Percentiles rank a stretch among this genome's conserved stretches.
Conservation (phyloP, 1,284 basidiomycete species). For the Tausonia pullulans region DNA sequence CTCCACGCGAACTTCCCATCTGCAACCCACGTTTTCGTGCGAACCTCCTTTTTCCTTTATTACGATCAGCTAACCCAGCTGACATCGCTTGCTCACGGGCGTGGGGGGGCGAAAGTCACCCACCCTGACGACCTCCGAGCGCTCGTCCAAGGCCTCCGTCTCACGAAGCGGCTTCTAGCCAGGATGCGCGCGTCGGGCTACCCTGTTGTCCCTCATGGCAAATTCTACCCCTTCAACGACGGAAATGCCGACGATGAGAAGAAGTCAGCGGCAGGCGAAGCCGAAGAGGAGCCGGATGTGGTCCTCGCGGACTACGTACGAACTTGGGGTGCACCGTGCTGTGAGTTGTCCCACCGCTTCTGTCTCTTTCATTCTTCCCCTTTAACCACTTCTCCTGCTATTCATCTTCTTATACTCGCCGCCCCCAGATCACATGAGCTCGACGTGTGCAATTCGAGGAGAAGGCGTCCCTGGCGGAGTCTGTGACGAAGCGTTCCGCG, state of each 20-base stretch:
- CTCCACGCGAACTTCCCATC: not conserved
- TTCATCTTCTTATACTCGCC: not conserved
- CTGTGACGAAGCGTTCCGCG: constrained; percentile 10
- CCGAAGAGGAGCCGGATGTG: constrained; percentile 1
- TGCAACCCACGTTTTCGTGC: constrained; percentile 12
- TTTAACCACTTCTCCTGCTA: not conserved
- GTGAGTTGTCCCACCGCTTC: not conserved
- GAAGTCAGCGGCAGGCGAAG: not conserved
- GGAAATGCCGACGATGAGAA: not conserved
- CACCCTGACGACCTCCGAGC: constrained; percentile 5
- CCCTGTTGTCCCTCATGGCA: constrained; percentile 8
- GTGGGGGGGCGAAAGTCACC: not conserved
- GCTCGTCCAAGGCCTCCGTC: constrained; percentile 10
- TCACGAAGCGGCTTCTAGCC: constrained; percentile 6
- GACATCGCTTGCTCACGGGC: not conserved
- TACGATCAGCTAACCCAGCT: too few relatives aligned
- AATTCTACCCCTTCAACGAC: constrained; percentile 11
- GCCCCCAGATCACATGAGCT: constrained; percentile 13
- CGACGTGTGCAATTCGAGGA: constrained; percentile 3
- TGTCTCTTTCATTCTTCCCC: not conserved
- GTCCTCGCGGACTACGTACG: constrained; percentile 9
- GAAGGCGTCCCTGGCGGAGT: constrained; percentile 1
- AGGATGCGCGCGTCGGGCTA: constrained; percentile 7
- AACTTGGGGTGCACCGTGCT: constrained; percentile 7
- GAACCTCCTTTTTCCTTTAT: not conserved